Evolutionary conservation across 108 stramenopile species (phyloP).

Genomic region (Asterionellopsis glacialis): DNA sequence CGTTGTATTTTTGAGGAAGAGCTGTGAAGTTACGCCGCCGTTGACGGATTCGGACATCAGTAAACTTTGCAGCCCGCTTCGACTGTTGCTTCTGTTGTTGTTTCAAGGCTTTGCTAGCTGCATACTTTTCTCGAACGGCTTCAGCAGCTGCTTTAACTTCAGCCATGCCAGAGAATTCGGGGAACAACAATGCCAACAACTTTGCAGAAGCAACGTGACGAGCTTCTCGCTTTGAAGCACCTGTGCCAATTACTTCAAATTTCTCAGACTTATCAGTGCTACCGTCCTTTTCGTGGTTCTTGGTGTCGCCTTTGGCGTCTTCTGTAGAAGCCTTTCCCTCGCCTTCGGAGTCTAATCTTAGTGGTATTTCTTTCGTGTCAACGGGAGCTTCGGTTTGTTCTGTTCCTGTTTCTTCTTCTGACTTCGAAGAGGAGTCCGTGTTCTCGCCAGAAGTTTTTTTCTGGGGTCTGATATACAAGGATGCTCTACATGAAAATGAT

Average conservation of each 20-base stretch:
- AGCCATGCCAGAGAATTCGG: slow-evolving; percentile 66
- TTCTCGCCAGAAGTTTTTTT: too few species aligned
- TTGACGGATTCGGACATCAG: too few species aligned
- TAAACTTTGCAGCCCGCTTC: too few species aligned
- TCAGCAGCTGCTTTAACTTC: slow-evolving; percentile 85
- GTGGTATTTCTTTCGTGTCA: too few species aligned
- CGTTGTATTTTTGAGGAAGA: too few species aligned
- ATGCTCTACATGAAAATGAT: neutral
- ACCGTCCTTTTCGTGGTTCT: slow-evolving; percentile 18
- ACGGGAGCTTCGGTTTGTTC: neutral
- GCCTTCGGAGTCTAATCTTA: neutral
- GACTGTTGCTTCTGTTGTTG: slow-evolving; percentile 12
- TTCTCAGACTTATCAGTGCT: slow-evolving; percentile 10
- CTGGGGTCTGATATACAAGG: neutral
- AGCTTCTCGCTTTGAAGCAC: slow-evolving; percentile 76
- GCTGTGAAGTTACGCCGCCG: too few species aligned
- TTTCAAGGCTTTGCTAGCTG: slow-evolving; percentile 47
- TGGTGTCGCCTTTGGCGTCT: neutral
- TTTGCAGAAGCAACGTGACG: slow-evolving; percentile 78
- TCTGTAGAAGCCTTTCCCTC: neutral
- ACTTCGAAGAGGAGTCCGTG: too few species aligned
- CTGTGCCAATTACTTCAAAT: slow-evolving; percentile 49
- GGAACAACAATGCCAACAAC: slow-evolving; percentile 71
- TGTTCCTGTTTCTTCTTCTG: neutral
- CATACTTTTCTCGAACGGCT: slow-evolving; percentile 63